These are phyloP conservation scores for Neurospora intermedia DNA, from an alignment of 495 filamentous ascomycete genomes.

Conservation along the genomic window DNA sequence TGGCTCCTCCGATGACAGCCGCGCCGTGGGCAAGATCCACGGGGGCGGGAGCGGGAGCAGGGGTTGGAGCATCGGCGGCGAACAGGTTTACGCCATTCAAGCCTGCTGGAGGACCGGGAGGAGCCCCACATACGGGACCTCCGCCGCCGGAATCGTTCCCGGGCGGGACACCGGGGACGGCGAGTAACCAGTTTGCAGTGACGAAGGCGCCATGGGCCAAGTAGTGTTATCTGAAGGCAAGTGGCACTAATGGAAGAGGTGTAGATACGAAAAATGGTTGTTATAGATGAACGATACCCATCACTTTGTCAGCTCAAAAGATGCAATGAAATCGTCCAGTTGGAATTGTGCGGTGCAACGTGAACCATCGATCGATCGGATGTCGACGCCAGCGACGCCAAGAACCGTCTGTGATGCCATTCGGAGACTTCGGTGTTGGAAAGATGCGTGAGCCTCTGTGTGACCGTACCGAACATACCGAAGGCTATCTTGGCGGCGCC, in stretches of 20 bases:
- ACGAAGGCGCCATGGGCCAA: slow-evolving; percentile 25
- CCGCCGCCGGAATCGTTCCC: slow-evolving; percentile 13
- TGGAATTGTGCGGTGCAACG: neutral
- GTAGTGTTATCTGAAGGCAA: neutral
- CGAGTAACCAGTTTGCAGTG: slow-evolving; percentile 21
- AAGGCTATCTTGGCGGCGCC: neutral
- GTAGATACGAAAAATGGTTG: neutral
- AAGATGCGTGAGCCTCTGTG: neutral
- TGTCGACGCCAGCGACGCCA: neutral
- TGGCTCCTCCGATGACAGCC: slow-evolving; percentile 13
- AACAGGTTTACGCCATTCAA: neutral
- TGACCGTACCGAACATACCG: neutral
- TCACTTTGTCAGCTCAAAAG: neutral
- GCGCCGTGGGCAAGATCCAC: slow-evolving; percentile 11
- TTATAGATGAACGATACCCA: neutral
- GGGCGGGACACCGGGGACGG: slow-evolving; percentile 15
- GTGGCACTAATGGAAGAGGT: neutral
- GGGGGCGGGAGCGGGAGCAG: slow-evolving; percentile 1
- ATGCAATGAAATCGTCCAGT: neutral
- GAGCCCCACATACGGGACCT: slow-evolving; percentile 13
- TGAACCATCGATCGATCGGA: neutral
- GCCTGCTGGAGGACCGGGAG: slow-evolving; percentile 12
- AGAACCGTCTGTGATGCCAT: neutral
- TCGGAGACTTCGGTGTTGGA: neutral
- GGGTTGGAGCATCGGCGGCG: neutral